Evolutionary conservation across 805 yeast genomes (phyloP), one percentile per base, ranked within the genome.

Genomic region (Wickerhamomyces kurtzmanii): DNA sequence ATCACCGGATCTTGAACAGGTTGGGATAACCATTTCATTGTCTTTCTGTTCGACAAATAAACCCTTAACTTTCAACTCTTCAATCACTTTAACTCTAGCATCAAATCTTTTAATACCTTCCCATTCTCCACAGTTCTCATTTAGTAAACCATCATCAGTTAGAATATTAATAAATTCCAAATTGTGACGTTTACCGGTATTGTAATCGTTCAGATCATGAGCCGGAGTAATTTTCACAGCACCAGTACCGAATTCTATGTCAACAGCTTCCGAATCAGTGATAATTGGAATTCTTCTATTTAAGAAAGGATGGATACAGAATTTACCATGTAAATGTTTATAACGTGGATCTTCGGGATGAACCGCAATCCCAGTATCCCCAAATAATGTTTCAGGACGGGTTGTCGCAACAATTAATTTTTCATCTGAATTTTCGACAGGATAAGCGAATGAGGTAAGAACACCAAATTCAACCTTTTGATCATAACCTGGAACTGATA

Each of bases 211-310:
- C 47, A 76, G 81, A 61, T 91, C 98, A 59, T 91, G 98, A 24
- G 95, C 96, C 34, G 98, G 98, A 10, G 98, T 91, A 53, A 91
- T 91, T 62, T 91, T 91, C 37, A 91, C 98, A 27, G 98, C 98
- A 78, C 98, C 98, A 37, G 98, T 91, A 70, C 98, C 98, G 44
- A 91, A 91, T 56, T 83, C 94, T 97, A 91, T 91, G 57, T 91
- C 98, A 39, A 91, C 98, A 22, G 96, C 91, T 58, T 84, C 94
- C 22, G 76, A 53, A 54, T 91, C 98, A 29, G 86, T 74, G 37
- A 91, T 63, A 49, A 91, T 84, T 41, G 98, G 98, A 30, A 91
- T 57, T 49, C 73, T 65, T 54, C 85, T 78, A 51, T 80, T 82
- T 47, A 84, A 59, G 59, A 91, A 82, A 37, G 98, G 97, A 60